A percentile compares a stretch with the other conserved stretches of the same genome.
Evolutionary conservation across 768 basidiomycete genomes (phyloP).

Genomic region (Kondoa subrosea): DNA sequence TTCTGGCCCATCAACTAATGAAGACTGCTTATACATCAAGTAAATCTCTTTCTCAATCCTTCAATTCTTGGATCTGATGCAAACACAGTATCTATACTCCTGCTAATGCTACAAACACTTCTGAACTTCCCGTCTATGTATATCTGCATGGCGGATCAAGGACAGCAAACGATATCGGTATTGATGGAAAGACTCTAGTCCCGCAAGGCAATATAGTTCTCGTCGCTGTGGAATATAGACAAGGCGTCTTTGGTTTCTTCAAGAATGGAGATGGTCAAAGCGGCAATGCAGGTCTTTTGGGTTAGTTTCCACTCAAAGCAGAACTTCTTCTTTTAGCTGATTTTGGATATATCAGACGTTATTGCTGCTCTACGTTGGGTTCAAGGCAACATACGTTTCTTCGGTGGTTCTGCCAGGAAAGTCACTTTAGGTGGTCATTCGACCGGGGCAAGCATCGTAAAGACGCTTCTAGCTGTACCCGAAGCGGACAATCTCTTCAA

Average conservation of each 20-base stretch:
- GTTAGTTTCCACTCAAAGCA: slow-evolving; percentile 47
- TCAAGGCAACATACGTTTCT: slow-evolving; percentile 43
- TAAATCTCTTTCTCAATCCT: not conserved
- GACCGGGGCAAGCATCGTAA: slow-evolving; percentile 44
- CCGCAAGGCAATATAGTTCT: slow-evolving; percentile 56
- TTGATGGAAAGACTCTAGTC: slow-evolving; percentile 64
- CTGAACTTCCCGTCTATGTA: slow-evolving; percentile 29
- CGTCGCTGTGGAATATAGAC: slow-evolving; percentile 63
- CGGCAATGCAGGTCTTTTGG: slow-evolving; percentile 53
- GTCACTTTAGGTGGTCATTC: slow-evolving; percentile 38
- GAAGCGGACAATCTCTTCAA: slow-evolving; percentile 55
- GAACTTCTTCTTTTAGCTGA: not conserved
- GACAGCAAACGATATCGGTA: slow-evolving; percentile 50
- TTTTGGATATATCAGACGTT: not conserved
- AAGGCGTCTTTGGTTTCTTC: slow-evolving; percentile 47
- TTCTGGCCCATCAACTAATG: not conserved
- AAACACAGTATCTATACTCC: slow-evolving; percentile 45
- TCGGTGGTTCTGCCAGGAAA: slow-evolving; percentile 49
- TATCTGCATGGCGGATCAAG: slow-evolving; percentile 78
- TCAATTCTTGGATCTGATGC: not conserved
- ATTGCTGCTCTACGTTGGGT: slow-evolving; percentile 44
- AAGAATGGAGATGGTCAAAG: slow-evolving; percentile 12
- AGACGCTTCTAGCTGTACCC: slow-evolving; percentile 56
- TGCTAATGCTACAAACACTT: not conserved
- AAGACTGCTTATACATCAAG: not conserved